Percentiles rank a stretch among this genome's conserved stretches.
Evolutionary conservation across 2,329 filamentous ascomycete species (phyloP).

Genomic region (Scortechinia acanthostroma): DNA sequence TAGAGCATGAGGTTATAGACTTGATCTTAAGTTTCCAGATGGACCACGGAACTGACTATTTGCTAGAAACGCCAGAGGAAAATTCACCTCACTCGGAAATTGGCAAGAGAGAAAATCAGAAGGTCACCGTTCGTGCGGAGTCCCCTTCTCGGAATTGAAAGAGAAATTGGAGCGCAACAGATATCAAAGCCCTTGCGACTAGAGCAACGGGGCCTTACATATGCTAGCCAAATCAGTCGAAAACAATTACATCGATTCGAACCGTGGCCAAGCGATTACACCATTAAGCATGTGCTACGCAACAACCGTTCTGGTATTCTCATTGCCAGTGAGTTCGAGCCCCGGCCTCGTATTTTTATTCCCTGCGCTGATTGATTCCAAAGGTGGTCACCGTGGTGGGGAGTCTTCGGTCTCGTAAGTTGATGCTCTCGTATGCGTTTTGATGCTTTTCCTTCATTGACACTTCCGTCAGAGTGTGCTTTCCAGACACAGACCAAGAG

Average conservation of each 20-base stretch:
- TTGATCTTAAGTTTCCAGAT: background rate
- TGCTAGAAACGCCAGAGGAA: background rate
- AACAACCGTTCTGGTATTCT: constrained; percentile 21
- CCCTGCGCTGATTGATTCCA: constrained; percentile 7
- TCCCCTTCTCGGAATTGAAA: constrained; percentile 15
- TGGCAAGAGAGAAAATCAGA: constrained; percentile 15
- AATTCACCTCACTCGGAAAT: background rate
- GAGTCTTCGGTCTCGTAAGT: constrained; percentile 20
- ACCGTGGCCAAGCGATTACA: constrained; percentile 10
- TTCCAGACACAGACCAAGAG: constrained; percentile 17
- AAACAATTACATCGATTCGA: constrained; percentile 18
- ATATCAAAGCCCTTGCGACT: constrained; percentile 5
- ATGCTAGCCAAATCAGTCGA: constrained; percentile 18
- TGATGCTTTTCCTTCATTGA: background rate
- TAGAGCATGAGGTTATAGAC: background rate
- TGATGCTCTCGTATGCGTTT: no score
- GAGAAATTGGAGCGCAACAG: constrained; percentile 15
- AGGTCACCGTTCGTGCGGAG: constrained; percentile 16
- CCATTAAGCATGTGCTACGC: constrained; percentile 18
- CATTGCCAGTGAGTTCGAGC: constrained; percentile 18
- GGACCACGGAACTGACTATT: constrained; percentile 7
- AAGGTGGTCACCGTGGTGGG: constrained; percentile 16
- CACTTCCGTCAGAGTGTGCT: constrained; percentile 16
- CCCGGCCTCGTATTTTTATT: constrained; percentile 4
- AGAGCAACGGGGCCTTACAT: constrained; percentile 12